Evolutionary conservation across 116 monocot genomes (phyloP), one percentile per base, ranked within the genome.

Genomic region (Phalaenopsis hybrid): DNA sequence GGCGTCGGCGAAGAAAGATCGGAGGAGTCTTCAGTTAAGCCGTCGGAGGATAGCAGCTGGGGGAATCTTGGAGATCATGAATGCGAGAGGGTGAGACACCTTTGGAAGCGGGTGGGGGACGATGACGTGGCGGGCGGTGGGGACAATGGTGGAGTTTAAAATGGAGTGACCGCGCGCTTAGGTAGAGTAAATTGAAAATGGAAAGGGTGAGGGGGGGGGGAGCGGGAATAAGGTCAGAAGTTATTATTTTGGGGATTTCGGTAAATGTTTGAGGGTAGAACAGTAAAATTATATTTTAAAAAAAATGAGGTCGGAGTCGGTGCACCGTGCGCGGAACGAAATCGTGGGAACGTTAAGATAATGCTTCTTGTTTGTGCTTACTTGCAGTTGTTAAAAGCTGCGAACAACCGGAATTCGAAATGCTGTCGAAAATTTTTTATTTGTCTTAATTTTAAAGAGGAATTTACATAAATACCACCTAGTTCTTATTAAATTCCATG

Each of bases 201-300:
- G 16, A 23, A 41, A 48, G 67, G 57, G 16, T 28, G 28, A 6
- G 5, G 5, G 72, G 3, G n/a, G n/a, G 72, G 75, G 75, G 85
- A 74, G 85, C 85, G 85, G 81, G 81, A 85, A 85, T 77, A 81
- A 70, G 69, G 16, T 15, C 55, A 16, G 16, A 4, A 4, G 55
- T 55, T 15, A 55, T 16, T 55, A 55, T 17, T 55, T 55, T 2
- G 55, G 16, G 15, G 4, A 55, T 55, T 15, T 55, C 0, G 2
- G 4, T 0, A 15, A 13, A 55, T 15, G 2, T 55, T 1, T 13
- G 23, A 65, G 65, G 65, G 65, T 25, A 25, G 21, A 65, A 21
- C 65, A 2, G 65, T 65, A 65, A 65, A 65, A 1, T 8, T 41
- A 20, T 23, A 17, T 58, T 65, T 16, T 4, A 16, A 16, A 4